Conservation (phyloP, 306 rosid species). For the Cicer judaicum region DNA sequence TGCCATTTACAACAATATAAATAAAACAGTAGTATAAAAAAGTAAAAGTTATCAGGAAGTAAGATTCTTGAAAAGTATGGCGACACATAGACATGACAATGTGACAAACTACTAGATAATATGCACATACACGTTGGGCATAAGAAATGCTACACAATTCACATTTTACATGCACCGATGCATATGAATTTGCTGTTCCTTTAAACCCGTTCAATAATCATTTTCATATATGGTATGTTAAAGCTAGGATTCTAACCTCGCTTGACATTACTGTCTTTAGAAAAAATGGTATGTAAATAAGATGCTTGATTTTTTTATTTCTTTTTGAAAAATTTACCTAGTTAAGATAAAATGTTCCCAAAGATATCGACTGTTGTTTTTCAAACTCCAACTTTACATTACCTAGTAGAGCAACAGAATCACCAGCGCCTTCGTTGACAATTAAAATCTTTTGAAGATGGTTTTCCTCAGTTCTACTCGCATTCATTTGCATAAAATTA, state of each 20-base stretch:
- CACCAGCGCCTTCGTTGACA: conserved; percentile 94
- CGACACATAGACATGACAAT: neutral
- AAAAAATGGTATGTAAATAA: neutral
- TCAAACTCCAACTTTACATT: conserved; percentile 47
- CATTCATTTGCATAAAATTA: conserved; percentile 49
- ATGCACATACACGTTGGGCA: neutral
- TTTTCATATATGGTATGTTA: neutral
- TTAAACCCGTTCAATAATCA: conserved; percentile 5
- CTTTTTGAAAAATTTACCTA: neutral
- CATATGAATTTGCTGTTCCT: conserved; percentile 17
- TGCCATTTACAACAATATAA: neutral
- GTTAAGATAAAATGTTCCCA: conserved; percentile 35
- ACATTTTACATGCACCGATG: conserved; percentile 15
- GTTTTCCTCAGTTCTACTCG: conserved; percentile 49
- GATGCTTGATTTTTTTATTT: no score
- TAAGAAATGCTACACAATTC: conserved; percentile 10
- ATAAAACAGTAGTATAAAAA: conserved; percentile 19
- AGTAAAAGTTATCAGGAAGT: conserved; percentile 2
- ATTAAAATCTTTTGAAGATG: conserved; percentile 63
- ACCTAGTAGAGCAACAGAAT: conserved; percentile 91
- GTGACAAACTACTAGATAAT: conserved; percentile 4
- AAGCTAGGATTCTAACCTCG: conserved; percentile 25
- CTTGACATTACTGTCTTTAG: neutral
- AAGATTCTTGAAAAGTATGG: neutral
- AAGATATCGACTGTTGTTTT: conserved; percentile 40